Conservation (phyloP, 2,329 filamentous ascomycete genomes). For the Xylaria sp. region DNA sequence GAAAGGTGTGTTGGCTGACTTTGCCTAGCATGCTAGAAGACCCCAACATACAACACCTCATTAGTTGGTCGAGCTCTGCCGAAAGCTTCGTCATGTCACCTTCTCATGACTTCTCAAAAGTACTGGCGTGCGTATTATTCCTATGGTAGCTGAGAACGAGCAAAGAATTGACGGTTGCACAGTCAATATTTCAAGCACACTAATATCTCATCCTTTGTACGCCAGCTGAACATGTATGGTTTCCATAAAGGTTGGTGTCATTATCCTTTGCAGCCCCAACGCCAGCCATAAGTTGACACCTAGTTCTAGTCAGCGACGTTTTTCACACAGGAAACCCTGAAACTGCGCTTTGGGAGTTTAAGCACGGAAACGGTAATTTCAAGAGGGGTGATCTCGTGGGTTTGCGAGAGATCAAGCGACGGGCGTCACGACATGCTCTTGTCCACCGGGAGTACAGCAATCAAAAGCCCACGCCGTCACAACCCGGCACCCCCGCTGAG, state of each 20-base stretch:
- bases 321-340: slow-evolving; percentile 96
- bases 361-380: slow-evolving; percentile 96
- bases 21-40: slow-evolving; percentile 91
- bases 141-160: slow-evolving; percentile 10
- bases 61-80: slow-evolving; percentile 92
- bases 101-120: slow-evolving; percentile 96
- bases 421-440: slow-evolving; percentile 90
- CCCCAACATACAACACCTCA: slow-evolving; percentile 89
- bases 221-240: slow-evolving; percentile 98
- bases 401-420: slow-evolving; percentile 92
- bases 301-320: slow-evolving; percentile 85
- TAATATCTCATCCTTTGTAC: slow-evolving; percentile 97
- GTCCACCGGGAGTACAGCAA: slow-evolving; percentile 91
- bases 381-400: slow-evolving; percentile 93
- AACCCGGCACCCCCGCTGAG: slow-evolving; percentile 86
- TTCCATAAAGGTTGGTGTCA: slow-evolving; percentile 88
- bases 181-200: slow-evolving; percentile 99
- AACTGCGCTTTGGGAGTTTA: slow-evolving; percentile 97
- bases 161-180: slow-evolving; percentile 43
- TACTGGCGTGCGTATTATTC: slow-evolving; percentile 76
- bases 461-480: slow-evolving; percentile 78
- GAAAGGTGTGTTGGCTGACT: slow-evolving; percentile 34
- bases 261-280: slow-evolving; percentile 18
- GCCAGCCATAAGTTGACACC: slow-evolving; percentile 41
- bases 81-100: slow-evolving; percentile 99